Evolutionary conservation across 192 early-diverging fungal genomes (phyloP), one percentile per base, ranked within the genome.

Genomic region (Haplosporangium gracile): DNA sequence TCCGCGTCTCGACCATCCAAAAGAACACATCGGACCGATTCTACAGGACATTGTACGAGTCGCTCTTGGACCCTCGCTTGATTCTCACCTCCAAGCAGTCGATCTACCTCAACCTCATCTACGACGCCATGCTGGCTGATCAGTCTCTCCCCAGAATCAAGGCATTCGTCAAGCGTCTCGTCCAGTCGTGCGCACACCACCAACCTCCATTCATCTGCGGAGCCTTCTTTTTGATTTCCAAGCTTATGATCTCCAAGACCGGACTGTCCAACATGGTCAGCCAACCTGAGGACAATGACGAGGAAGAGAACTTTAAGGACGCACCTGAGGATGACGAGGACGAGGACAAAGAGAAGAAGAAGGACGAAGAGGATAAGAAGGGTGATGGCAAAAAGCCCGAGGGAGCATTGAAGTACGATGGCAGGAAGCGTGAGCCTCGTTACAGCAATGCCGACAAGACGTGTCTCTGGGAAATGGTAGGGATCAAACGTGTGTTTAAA

Each of bases 81-180:
- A 75, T 92, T 36, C 82, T 88, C 47, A 91, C 94, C 18, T 97
- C 96, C 24, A 97, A 98, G 88, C 97, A 97, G 78, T 96, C 97
- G 32, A 93, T 97, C 91, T 99, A 97, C 85, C 92, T 99, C 68
- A 99, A 99, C 84, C 89, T 99, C 24, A 88, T 99, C 8, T 97
- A 92, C 91, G 93, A 95, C 68, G 94, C 97, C 26, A 88, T 99
- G 7, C 94, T 93, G 78, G 89, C 93, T 47, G 98, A 99, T 83
- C 79, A 88, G 8, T 90, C 91, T 70, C 83, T 92, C 22, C 79
- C 88, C 10, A 91, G 98, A 20, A 90, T 95, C 32, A 92, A 94
- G 87, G 93, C 97, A 8, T 99, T 99, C 91, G 88, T 98, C 13
- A 98, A 98, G 90, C 93, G 98, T 68, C 91, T 97, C 29, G 88